Conservation (phyloP, 495 filamentous ascomycete genomes). For the Aspergillus funiculosus region DNA sequence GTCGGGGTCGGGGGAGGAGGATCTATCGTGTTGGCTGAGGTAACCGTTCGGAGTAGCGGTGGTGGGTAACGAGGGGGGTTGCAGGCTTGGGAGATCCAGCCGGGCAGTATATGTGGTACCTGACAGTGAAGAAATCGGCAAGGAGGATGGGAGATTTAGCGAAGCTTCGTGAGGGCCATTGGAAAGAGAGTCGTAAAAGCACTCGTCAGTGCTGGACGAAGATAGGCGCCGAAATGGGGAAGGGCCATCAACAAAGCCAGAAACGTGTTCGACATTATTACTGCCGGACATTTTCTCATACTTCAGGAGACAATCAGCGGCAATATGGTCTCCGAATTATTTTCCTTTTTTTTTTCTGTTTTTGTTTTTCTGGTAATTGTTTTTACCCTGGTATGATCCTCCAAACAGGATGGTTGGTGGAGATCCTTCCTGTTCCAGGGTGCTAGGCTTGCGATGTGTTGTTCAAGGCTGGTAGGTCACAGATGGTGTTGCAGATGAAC, state of each 20-base stretch:
- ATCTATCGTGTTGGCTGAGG: constrained; percentile 26
- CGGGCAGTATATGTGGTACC: constrained; percentile 25
- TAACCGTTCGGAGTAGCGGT: constrained; percentile 22
- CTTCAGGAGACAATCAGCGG: constrained; percentile 25
- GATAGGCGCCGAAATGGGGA: constrained; percentile 36
- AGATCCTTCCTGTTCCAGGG: constrained; percentile 26
- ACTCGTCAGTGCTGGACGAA: constrained; percentile 29
- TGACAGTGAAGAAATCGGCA: constrained; percentile 24
- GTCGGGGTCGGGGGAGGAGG: constrained; percentile 49
- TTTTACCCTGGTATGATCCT: constrained; percentile 4
- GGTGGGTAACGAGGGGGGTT: constrained; percentile 19
- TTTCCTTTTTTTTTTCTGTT: constrained; percentile 5
- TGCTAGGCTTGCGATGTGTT: constrained; percentile 40
- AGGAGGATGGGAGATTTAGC: constrained; percentile 21
- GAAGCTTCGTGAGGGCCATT: constrained; percentile 14
- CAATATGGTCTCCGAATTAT: constrained; percentile 2
- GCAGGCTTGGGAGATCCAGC: constrained; percentile 21
- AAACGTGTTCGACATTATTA: constrained; percentile 39
- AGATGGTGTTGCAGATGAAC: constrained; percentile 33
- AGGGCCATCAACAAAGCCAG: constrained; percentile 32
- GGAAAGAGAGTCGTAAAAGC: constrained; percentile 23
- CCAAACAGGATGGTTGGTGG: constrained; percentile 28
- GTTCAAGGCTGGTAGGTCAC: constrained; percentile 40
- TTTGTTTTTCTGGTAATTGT: constrained; percentile 5
- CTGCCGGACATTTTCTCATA: constrained; percentile 48